Conservation (phyloP, 2,329 filamentous ascomycete species). For the Trichoderma semiorbis region DNA sequence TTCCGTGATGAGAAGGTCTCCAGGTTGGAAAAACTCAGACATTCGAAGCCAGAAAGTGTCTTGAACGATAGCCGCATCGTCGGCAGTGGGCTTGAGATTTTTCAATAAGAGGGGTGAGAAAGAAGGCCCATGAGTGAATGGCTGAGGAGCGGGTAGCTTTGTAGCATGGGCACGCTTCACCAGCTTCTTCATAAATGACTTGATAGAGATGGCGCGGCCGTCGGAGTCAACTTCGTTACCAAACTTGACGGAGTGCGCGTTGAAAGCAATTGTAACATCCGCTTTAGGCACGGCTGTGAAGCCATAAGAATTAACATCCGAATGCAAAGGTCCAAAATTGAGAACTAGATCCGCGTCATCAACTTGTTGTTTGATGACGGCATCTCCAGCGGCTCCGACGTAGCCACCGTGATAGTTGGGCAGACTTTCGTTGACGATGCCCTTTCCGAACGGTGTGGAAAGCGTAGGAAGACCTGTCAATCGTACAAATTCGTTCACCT, state of each 20-base stretch:
- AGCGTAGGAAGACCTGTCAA: slow-evolving; percentile 46
- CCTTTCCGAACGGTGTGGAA: slow-evolving; percentile 47
- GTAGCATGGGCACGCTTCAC: slow-evolving; percentile 30
- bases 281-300: slow-evolving; percentile 37
- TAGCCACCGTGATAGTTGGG: slow-evolving; percentile 50
- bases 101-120: slow-evolving; percentile 22
- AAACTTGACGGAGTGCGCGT: not conserved
- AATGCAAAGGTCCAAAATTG: slow-evolving; percentile 44
- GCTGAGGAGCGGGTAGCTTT: slow-evolving; percentile 21
- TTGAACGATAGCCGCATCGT: slow-evolving; percentile 42
- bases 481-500: slow-evolving; percentile 42
- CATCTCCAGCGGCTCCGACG: slow-evolving; percentile 39
- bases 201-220: slow-evolving; percentile 31
- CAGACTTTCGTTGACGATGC: slow-evolving; percentile 46
- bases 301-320: slow-evolving; percentile 43
- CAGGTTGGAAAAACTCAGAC: slow-evolving; percentile 44
- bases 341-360: slow-evolving; percentile 43
- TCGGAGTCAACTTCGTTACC: not conserved
- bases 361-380: slow-evolving; percentile 35
- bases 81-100: not conserved
- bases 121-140: slow-evolving; percentile 27
- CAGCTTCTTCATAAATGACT: slow-evolving; percentile 23
- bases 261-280: slow-evolving; percentile 32
- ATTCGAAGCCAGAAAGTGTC: slow-evolving; percentile 47
- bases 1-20: slow-evolving; percentile 56